Percentiles rank a stretch among this genome's conserved stretches.
phyloP scores from a whole-genome alignment of 2,329 filamentous ascomycete genomes.

The Pezicula rhizophila region DNA sequence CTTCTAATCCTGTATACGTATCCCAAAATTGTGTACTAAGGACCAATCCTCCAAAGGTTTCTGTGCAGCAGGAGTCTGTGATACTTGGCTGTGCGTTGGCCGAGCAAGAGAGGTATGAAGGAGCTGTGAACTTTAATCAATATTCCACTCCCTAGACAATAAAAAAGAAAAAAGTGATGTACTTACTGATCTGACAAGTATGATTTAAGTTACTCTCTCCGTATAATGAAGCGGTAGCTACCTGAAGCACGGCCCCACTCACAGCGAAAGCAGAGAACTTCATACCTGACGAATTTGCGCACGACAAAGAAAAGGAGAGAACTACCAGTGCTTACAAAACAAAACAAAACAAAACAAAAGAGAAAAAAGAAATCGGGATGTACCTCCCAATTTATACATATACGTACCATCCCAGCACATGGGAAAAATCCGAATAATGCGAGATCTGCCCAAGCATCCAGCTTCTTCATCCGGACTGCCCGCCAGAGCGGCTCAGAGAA shows the following conservation, averaged over 20 bases:
- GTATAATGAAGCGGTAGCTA: background rate
- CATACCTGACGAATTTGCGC: background rate
- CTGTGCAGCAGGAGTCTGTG: constrained; percentile 57
- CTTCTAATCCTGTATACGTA: constrained; percentile 55
- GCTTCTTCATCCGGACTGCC: background rate
- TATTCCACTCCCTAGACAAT: constrained; percentile 1
- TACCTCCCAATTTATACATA: background rate
- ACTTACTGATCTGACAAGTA: background rate
- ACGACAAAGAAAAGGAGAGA: background rate
- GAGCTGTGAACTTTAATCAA: constrained; percentile 7
- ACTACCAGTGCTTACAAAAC: background rate
- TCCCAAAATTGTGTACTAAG: constrained; percentile 60
- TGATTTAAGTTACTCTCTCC: background rate
- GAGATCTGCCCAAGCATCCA: background rate
- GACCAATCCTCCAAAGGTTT: constrained; percentile 59
- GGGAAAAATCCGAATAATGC: background rate
- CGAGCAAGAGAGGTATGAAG: constrained; percentile 42
- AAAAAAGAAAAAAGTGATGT: background rate
- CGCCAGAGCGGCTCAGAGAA: background rate
- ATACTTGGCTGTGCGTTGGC: constrained; percentile 33
- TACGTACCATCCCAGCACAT: background rate
- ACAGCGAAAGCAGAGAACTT: background rate
- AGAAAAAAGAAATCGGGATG: background rate
- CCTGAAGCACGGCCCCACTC: background rate
- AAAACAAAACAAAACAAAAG: no score